Evolutionary conservation across 2,329 filamentous ascomycete genomes (phyloP), one percentile per base, ranked within the genome.

Genomic region (Beauveria medogensis): DNA sequence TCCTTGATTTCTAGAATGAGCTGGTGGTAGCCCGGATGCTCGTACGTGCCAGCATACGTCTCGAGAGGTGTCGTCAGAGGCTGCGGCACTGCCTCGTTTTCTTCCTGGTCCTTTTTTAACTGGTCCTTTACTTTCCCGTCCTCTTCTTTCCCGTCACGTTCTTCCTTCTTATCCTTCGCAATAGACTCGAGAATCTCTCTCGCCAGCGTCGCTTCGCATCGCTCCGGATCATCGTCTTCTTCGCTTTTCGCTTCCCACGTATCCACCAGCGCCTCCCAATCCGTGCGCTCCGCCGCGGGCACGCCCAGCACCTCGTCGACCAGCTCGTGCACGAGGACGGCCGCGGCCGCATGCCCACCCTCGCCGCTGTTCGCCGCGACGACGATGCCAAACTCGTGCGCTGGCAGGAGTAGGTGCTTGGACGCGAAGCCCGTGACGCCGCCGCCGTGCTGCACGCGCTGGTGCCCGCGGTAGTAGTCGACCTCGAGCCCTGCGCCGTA

Each of bases 361-460:
- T 64, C 64, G 2, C 57, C 62, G 0, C 69, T 63, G 30, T 72
- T 72, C 1, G 66, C 67, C 9, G 70, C 53, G 0, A 71, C 61
- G 24, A 66, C 65, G 5, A 61, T 65, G 1, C 70, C 70, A 44
- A 72, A 69, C 10, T 63, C 63, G 28, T 65, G 54, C 0, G 60
- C 64, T 1, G 69, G 70, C 1, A 72, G n/a, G 46, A 71, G 70
- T 14, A 69, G 64, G 40, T 70, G 69, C 0, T 62, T 65, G 4
- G 65, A 67, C 0, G 62, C 64, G 37, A 68, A 70, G 0, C 70
- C 70, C 7, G 68, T 53, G 12, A 67, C 64, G 9, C 53, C 55
- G 0, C 70, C 70, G 43, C 67, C 64, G 37, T 72, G 70, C 7
- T 63, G 60, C 10, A 72, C 62, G 1, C 69, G 55, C n/a, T 58